Percentiles rank a stretch among this genome's conserved stretches.
Evolutionary conservation across 2,329 filamentous ascomycete species (phyloP).

Genomic region (Pseudogymnoascus sp.): DNA sequence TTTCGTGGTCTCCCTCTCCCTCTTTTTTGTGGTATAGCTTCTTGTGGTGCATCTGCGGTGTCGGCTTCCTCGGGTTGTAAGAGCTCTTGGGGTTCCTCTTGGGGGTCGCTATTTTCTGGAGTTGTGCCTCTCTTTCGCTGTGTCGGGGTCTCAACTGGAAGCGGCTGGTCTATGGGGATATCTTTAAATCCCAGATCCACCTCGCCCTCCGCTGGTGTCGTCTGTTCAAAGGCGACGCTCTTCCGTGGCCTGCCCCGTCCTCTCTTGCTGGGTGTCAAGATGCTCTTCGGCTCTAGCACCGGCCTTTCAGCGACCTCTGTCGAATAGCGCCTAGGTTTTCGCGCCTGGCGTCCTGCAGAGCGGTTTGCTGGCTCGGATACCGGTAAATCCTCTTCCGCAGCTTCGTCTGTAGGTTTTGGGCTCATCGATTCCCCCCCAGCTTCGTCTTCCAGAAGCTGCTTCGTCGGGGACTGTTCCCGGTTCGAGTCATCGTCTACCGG

Average conservation of each 20-base stretch:
- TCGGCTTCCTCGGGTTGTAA: background rate
- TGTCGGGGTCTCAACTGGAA: constrained; percentile 19
- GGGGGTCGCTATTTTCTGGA: background rate
- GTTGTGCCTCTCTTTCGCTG: background rate
- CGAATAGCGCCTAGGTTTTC: background rate
- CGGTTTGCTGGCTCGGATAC: background rate
- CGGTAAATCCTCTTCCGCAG: background rate
- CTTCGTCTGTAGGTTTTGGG: background rate
- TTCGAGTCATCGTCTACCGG: constrained; percentile 19
- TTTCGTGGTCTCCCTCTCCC: background rate
- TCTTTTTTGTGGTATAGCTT: background rate
- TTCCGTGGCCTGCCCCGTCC: constrained; percentile 39
- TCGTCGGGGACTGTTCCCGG: constrained; percentile 18
- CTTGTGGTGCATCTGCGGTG: background rate
- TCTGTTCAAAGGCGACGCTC: constrained; percentile 47
- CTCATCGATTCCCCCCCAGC: constrained; percentile 7
- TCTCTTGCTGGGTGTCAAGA: constrained; percentile 49
- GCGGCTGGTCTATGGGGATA: constrained; percentile 32
- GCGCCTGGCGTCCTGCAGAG: background rate
- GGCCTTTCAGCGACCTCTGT: background rate
- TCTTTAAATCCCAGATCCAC: constrained; percentile 46
- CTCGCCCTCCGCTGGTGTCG: constrained; percentile 33
- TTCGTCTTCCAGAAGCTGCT: constrained; percentile 3
- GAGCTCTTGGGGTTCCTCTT: background rate
- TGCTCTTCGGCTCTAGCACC: constrained; percentile 42